Conservation (phyloP, 371 early-diverging fungal genomes). For the Rhizopus stolonifer region DNA sequence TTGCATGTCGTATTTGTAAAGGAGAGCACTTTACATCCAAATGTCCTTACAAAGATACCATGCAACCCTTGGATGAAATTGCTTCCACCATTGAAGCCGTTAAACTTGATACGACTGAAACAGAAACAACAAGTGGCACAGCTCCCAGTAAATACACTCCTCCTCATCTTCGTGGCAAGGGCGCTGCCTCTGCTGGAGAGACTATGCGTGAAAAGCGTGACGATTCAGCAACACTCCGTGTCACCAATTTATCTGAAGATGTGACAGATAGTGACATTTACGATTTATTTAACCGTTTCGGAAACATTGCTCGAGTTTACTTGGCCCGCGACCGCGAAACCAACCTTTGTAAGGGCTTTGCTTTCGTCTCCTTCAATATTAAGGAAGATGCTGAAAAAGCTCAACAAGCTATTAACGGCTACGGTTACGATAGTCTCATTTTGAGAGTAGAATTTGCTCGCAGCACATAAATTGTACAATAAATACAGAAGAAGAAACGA, state of each 20-base stretch:
- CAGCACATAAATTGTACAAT: conserved; percentile 31
- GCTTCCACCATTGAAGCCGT: conserved; percentile 45
- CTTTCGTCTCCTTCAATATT: conserved; percentile 87
- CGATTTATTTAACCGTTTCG: conserved; percentile 87
- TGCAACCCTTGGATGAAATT: conserved; percentile 70
- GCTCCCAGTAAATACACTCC: conserved; percentile 78
- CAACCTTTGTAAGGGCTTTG: conserved; percentile 89
- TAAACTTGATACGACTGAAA: conserved; percentile 30
- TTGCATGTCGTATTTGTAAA: conserved; percentile 95
- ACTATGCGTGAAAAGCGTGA: conserved; percentile 68
- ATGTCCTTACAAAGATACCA: conserved; percentile 97
- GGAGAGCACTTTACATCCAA: conserved; percentile 95
- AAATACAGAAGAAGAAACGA: not conserved
- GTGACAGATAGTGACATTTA: conserved; percentile 86
- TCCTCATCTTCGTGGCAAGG: conserved; percentile 73
- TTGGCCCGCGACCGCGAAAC: conserved; percentile 88
- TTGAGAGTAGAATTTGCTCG: conserved; percentile 80
- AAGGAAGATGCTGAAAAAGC: conserved; percentile 83
- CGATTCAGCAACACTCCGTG: conserved; percentile 87
- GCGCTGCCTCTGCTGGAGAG: conserved; percentile 40
- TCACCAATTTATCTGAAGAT: conserved; percentile 95
- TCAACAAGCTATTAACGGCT: conserved; percentile 84
- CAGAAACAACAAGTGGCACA: conserved; percentile 11
- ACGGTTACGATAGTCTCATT: conserved; percentile 94
- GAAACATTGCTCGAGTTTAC: conserved; percentile 75